A percentile compares a stretch with the other conserved stretches of the same genome.
Evolutionary conservation across 805 yeast genomes (phyloP).

Genomic region (Lipomyces oligophaga): DNA sequence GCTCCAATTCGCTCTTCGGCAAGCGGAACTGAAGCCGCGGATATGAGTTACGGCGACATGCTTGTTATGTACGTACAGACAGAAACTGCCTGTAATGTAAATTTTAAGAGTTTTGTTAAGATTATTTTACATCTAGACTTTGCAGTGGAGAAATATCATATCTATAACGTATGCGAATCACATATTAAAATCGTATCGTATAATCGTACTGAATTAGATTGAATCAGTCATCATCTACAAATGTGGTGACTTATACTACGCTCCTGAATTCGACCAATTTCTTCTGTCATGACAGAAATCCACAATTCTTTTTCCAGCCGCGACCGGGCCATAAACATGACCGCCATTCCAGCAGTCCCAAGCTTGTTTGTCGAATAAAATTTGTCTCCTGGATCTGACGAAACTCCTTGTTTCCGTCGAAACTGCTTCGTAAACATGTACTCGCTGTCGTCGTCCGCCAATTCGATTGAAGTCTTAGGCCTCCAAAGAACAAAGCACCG

Average conservation of each 20-base stretch:
- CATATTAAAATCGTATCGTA: too few species aligned
- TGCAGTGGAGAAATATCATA: too few species aligned
- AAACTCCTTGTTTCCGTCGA: constrained; percentile 4
- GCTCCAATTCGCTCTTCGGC: too few species aligned
- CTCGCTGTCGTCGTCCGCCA: constrained; percentile 6
- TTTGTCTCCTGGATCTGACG: constrained; percentile 14
- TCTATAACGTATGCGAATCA: too few species aligned
- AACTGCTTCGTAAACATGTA: constrained; percentile 13
- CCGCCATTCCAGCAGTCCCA: constrained; percentile 63
- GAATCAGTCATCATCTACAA: too few species aligned
- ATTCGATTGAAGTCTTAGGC: constrained; percentile 27
- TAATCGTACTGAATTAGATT: too few species aligned
- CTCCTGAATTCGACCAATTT: constrained; percentile 32
- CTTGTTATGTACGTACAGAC: too few species aligned
- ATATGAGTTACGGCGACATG: too few species aligned
- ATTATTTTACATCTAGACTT: too few species aligned
- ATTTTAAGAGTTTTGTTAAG: too few species aligned
- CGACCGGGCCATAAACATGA: constrained; percentile 77
- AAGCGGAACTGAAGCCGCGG: too few species aligned
- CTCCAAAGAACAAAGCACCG: constrained; percentile 73
- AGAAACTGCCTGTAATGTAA: too few species aligned
- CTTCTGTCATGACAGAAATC: constrained; percentile 49
- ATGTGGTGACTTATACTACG: constrained; percentile 8
- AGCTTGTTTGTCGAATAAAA: constrained; percentile 45
- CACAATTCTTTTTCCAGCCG: constrained; percentile 79